These are phyloP conservation scores for Penicillium glabrum DNA, from an alignment of 2,329 filamentous ascomycete species.

Conservation along the genomic window DNA sequence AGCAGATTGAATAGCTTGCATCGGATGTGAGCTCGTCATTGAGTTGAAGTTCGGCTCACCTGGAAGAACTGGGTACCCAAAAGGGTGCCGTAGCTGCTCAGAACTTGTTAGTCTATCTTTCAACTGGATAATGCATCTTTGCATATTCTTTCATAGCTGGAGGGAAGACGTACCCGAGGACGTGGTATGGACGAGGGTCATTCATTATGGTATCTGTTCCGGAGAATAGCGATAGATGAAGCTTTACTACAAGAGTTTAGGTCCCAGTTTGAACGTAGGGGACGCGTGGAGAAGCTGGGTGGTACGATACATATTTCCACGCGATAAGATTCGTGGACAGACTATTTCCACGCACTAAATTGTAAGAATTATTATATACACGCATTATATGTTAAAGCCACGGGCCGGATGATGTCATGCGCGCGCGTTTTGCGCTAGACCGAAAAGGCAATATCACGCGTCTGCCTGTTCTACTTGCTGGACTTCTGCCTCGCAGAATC, in stretches of 20 bases:
- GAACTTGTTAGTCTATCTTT: conserved; percentile 7
- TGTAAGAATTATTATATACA: background rate
- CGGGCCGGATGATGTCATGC: conserved; percentile 39
- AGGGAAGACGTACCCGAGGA: conserved; percentile 28
- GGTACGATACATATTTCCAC: background rate
- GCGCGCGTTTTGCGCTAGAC: conserved; percentile 34
- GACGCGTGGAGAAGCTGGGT: conserved; percentile 4
- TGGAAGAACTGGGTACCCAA: conserved; percentile 87
- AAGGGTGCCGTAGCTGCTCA: conserved; percentile 75
- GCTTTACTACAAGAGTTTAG: background rate
- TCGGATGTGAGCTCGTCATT: background rate
- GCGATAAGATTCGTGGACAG: too few relatives aligned
- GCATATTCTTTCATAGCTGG: background rate
- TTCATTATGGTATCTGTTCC: conserved; percentile 18
- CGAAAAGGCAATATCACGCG: conserved; percentile 42
- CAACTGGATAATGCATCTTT: background rate
- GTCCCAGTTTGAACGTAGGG: background rate
- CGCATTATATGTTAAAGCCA: conserved; percentile 8
- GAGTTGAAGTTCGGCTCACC: conserved; percentile 43
- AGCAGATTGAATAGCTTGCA: background rate
- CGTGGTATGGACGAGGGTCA: conserved; percentile 36
- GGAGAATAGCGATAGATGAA: background rate
- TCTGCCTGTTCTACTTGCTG: conserved; percentile 36
- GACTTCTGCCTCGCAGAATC: conserved; percentile 15
- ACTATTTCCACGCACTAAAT: conserved; percentile 10